Percentiles rank a stretch among this genome's conserved stretches.
Evolutionary conservation across 805 yeast species (phyloP).

Genomic region (Clavispora fructus): DNA sequence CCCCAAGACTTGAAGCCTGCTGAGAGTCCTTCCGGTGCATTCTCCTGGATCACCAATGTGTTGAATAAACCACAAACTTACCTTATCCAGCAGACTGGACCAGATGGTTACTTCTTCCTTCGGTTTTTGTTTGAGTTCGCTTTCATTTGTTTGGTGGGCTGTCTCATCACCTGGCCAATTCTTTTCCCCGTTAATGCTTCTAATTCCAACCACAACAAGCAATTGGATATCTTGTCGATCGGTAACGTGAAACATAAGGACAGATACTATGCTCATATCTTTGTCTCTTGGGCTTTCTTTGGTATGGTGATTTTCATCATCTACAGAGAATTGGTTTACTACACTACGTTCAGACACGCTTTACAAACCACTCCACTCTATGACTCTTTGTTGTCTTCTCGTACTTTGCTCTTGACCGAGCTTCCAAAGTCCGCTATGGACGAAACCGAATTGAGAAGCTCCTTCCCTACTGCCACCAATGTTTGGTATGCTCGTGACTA

Average conservation of each 20-base stretch:
- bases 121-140: slow-evolving; percentile 58
- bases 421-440: slow-evolving; percentile 45
- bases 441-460: slow-evolving; percentile 47
- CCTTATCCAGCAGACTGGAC: slow-evolving; percentile 62
- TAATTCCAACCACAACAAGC: slow-evolving; percentile 49
- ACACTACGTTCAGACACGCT: slow-evolving; percentile 67
- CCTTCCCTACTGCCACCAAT: slow-evolving; percentile 59
- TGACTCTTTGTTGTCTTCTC: slow-evolving; percentile 62
- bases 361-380: slow-evolving; percentile 68
- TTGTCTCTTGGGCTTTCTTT: slow-evolving; percentile 69
- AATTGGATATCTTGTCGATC: slow-evolving; percentile 62
- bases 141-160: slow-evolving; percentile 47
- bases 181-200: slow-evolving; percentile 72
- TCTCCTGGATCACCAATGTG: slow-evolving; percentile 52
- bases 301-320: slow-evolving; percentile 61
- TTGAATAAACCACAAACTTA: slow-evolving; percentile 54
- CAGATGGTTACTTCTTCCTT: slow-evolving; percentile 73
- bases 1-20: slow-evolving; percentile 43
- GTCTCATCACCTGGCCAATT: slow-evolving; percentile 59
- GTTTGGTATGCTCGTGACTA: slow-evolving; percentile 64
- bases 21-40: slow-evolving; percentile 39
- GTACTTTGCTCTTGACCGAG: slow-evolving; percentile 70
- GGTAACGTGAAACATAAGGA: slow-evolving; percentile 59
- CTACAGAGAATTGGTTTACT: slow-evolving; percentile 70
- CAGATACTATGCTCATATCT: slow-evolving; percentile 69